A percentile compares a stretch with the other conserved stretches of the same genome.
Evolutionary conservation across 2,329 filamentous ascomycete genomes (phyloP).

Genomic region (Ambrosiella cleistominuta): DNA sequence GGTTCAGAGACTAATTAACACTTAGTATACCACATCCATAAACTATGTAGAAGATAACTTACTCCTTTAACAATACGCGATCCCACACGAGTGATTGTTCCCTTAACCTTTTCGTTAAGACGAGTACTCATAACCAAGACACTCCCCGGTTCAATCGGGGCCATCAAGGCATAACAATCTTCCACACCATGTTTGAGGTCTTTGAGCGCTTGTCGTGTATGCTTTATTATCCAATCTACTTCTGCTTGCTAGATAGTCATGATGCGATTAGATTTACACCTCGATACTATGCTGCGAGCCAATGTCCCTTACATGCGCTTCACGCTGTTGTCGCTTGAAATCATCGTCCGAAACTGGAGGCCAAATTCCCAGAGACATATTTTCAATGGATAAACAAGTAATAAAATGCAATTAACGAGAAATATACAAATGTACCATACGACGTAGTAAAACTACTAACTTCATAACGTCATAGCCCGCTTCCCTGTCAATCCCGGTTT

Average conservation of each 20-base stretch:
- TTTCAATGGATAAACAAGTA: slow-evolving; percentile 7
- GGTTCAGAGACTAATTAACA: slow-evolving; percentile 45
- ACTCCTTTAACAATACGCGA: slow-evolving; percentile 85
- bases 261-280: neutral
- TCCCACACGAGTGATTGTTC: slow-evolving; percentile 75
- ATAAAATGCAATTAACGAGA: neutral
- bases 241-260: slow-evolving; percentile 27
- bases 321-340: slow-evolving; percentile 31
- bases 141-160: slow-evolving; percentile 67
- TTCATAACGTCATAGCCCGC: neutral
- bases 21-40: slow-evolving; percentile 3
- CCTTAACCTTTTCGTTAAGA: slow-evolving; percentile 79
- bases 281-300: neutral
- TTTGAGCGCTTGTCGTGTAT: slow-evolving; percentile 30
- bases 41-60: slow-evolving; percentile 22
- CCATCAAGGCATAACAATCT: slow-evolving; percentile 75
- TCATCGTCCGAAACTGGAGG: slow-evolving; percentile 33
- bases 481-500: too few relatives aligned
- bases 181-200: slow-evolving; percentile 51
- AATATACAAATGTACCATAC: neutral
- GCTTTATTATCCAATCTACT: slow-evolving; percentile 35
- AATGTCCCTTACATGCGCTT: slow-evolving; percentile 29
- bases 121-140: slow-evolving; percentile 80
- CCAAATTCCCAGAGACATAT: slow-evolving; percentile 43
- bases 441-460: neutral